phyloP scores from a whole-genome alignment of 164 flowering plant genomes.

The Platanus orientalis region DNA sequence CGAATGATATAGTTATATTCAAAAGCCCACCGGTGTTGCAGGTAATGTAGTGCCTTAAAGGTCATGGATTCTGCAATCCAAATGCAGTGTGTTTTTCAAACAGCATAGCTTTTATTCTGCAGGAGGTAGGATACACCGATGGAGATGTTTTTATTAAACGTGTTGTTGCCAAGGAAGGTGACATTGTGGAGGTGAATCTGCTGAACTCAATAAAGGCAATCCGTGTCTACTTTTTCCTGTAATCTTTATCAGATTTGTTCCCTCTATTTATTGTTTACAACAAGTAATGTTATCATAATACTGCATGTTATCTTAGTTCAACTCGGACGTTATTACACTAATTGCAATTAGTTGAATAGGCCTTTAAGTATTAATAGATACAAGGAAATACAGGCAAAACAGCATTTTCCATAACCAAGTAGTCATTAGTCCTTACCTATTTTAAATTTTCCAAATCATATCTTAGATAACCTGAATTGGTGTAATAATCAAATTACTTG shows the following conservation, averaged over 20 bases:
- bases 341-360: no score
- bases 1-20: slow-evolving; percentile 90
- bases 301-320: no score
- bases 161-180: slow-evolving; percentile 89
- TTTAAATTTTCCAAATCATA: no score
- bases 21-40: slow-evolving; percentile 86
- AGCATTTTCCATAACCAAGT: no score
- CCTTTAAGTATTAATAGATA: no score
- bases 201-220: not conserved
- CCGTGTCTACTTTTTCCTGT: not conserved
- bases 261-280: not conserved
- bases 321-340: no score
- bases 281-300: not conserved
- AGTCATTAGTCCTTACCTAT: no score
- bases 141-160: slow-evolving; percentile 94
- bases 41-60: slow-evolving; percentile 17
- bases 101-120: slow-evolving; percentile 29
- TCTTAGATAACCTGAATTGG: no score
- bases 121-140: slow-evolving; percentile 92
- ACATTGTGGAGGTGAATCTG: slow-evolving; percentile 73
- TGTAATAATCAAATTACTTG: no score
- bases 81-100: not conserved
- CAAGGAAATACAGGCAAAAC: no score
- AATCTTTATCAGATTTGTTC: not conserved
- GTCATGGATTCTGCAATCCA: no score